A percentile compares a stretch with the other conserved stretches of the same genome.
phyloP scores from a whole-genome alignment of 2,329 filamentous ascomycete species.

The Sporothrix pallida region DNA sequence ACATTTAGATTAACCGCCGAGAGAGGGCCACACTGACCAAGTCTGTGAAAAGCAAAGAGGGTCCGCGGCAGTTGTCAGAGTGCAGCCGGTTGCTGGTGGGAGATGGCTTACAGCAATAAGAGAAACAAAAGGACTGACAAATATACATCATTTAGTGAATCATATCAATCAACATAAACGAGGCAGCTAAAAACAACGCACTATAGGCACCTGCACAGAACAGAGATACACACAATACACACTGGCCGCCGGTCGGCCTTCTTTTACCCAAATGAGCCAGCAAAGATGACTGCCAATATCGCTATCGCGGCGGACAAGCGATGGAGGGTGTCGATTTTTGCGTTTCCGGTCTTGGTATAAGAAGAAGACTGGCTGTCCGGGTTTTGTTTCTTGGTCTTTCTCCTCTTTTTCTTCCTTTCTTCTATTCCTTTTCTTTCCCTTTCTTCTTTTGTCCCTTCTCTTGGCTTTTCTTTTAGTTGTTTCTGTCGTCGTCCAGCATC shows the following conservation, averaged over 20 bases:
- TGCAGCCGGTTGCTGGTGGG: constrained; percentile 18
- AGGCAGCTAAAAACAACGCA: constrained; percentile 24
- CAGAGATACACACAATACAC: background rate
- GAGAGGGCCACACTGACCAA: constrained; percentile 1
- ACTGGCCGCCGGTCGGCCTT: constrained; percentile 7
- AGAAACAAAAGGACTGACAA: background rate
- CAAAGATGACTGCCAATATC: background rate
- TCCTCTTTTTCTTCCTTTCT: background rate
- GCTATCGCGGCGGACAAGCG: background rate
- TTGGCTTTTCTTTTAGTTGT: background rate
- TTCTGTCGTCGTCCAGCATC: background rate
- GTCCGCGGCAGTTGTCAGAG: constrained; percentile 29
- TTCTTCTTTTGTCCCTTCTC: background rate
- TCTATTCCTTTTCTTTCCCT: background rate
- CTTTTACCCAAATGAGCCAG: constrained; percentile 29
- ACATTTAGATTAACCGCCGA: constrained; percentile 32
- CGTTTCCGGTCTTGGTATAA: background rate
- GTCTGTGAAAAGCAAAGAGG: background rate
- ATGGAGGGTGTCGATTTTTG: background rate
- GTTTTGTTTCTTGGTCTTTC: background rate
- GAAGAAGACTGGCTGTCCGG: constrained; percentile 14
- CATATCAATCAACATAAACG: constrained; percentile 9
- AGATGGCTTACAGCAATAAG: too few relatives aligned
- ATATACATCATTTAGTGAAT: background rate
- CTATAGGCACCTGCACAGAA: background rate